Conservation (phyloP, 495 filamentous ascomycete genomes). For the Penicillium atrosanguineum region DNA sequence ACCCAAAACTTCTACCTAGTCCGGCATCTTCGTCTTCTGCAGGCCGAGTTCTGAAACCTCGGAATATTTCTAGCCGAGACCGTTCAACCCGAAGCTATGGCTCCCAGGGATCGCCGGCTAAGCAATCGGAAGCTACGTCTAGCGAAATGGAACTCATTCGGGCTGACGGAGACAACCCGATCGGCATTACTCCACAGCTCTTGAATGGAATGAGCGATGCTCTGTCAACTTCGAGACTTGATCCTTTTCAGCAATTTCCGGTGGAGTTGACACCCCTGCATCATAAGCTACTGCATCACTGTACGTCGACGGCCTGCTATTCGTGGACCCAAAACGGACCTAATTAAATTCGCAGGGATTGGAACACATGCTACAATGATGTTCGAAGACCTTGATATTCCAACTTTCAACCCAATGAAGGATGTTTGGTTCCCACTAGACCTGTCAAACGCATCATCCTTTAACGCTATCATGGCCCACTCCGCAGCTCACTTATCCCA, state of each 20-base stretch:
- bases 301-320: conserved; percentile 6
- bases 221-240: conserved; percentile 16
- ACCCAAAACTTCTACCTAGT: conserved; percentile 1
- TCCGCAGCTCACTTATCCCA: conserved; percentile 27
- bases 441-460: conserved; percentile 29
- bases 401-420: conserved; percentile 30
- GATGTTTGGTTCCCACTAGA: conserved; percentile 35
- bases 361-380: conserved; percentile 30
- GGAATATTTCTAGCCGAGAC: background rate
- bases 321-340: background rate
- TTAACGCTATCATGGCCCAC: conserved; percentile 30
- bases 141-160: background rate
- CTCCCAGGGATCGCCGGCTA: background rate
- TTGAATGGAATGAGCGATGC: conserved; percentile 15
- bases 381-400: conserved; percentile 23
- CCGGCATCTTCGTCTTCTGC: background rate
- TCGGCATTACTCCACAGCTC: conserved; percentile 12
- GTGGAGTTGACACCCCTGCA: conserved; percentile 26
- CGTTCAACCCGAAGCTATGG: conserved; percentile 4
- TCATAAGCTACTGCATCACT: conserved; percentile 30
- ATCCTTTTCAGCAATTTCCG: conserved; percentile 31
- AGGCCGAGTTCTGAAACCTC: background rate
- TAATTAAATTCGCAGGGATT: conserved; percentile 20
- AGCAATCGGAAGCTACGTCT: background rate
- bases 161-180: background rate